phyloP scores from a whole-genome alignment of 2,329 filamentous ascomycete genomes.

The Tolypocladium album region DNA sequence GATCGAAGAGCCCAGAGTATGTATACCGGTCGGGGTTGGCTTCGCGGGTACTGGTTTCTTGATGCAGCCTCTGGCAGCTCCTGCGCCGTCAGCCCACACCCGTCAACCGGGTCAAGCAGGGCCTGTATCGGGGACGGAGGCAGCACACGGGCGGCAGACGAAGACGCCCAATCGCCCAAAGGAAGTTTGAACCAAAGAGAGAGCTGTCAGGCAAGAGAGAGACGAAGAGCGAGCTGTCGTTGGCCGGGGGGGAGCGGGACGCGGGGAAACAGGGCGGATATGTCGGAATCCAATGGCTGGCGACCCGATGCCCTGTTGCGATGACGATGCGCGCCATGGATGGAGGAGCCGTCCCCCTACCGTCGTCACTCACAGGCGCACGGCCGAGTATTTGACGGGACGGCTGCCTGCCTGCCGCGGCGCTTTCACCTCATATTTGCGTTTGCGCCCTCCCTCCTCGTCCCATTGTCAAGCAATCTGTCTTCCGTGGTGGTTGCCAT shows the following conservation, averaged over 20 bases:
- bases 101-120: neutral
- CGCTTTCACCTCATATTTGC: neutral
- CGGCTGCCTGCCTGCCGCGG: neutral
- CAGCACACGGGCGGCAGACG: neutral
- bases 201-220: neutral
- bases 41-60: neutral
- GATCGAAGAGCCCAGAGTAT: neutral
- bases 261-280: neutral
- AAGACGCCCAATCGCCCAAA: neutral
- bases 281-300: neutral
- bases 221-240: neutral
- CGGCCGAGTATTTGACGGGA: neutral
- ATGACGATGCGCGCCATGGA: neutral
- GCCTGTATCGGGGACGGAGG: neutral
- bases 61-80: neutral
- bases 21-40: neutral
- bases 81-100: neutral
- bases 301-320: neutral
- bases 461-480: neutral
- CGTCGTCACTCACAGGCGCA: neutral
- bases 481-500: neutral
- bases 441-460: neutral
- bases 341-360: neutral
- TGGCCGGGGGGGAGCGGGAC: neutral
- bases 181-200: neutral